Percentiles rank a stretch among this genome's conserved stretches.
phyloP scores from a whole-genome alignment of 805 yeast species.

The Debaryomyces maramus region DNA sequence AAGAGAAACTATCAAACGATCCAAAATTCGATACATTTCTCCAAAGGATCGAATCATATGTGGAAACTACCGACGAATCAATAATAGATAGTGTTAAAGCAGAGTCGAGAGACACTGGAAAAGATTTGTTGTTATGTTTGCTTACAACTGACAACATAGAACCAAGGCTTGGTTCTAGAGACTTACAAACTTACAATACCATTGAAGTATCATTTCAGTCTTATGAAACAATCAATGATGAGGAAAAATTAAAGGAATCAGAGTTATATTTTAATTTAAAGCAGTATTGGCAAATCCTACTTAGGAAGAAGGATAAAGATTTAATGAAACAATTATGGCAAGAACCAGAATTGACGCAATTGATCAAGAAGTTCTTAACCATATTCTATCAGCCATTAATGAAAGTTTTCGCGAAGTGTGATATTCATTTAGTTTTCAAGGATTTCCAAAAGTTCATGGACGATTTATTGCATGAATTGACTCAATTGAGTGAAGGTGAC shows the following conservation, averaged over 20 bases:
- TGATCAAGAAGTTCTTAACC: constrained; percentile 68
- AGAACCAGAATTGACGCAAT: constrained; percentile 76
- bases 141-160: constrained; percentile 18
- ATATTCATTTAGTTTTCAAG: constrained; percentile 38
- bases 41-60: constrained; percentile 26
- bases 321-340: constrained; percentile 77
- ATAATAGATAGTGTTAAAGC: constrained; percentile 17
- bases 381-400: constrained; percentile 44
- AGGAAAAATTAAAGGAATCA: constrained; percentile 14
- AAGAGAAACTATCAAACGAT: constrained; percentile 30
- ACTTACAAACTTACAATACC: constrained; percentile 5
- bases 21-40: constrained; percentile 21
- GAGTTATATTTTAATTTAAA: constrained; percentile 54
- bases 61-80: constrained; percentile 12
- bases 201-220: constrained; percentile 19
- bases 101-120: constrained; percentile 24
- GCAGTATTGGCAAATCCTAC: constrained; percentile 60
- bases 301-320: constrained; percentile 75
- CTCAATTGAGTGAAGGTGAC: constrained; percentile 55
- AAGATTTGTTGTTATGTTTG: constrained; percentile 26
- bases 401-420: constrained; percentile 34
- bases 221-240: constrained; percentile 14
- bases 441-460: constrained; percentile 40
- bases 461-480: constrained; percentile 66
- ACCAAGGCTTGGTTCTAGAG: constrained; percentile 18